A percentile compares a stretch with the other conserved stretches of the same genome.
Evolutionary conservation across 2,329 filamentous ascomycete genomes (phyloP).

Genomic region (Aspergillus sp.): DNA sequence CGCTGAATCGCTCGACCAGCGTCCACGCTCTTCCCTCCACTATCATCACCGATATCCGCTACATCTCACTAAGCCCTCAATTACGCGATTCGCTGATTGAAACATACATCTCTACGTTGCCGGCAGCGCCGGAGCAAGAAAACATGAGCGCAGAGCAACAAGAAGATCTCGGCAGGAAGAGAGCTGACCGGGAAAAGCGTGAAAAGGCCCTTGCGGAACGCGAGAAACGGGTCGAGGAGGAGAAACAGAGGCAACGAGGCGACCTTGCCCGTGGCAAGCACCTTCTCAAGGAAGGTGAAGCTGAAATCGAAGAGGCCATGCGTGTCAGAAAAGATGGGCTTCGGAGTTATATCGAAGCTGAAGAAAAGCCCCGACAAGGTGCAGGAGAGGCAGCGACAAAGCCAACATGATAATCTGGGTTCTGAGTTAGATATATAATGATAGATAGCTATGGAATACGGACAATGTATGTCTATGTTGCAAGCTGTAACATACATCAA

Average conservation of each 20-base stretch:
- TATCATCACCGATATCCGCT: conserved; percentile 41
- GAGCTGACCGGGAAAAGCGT: conserved; percentile 36
- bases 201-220: conserved; percentile 39
- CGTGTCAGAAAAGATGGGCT: conserved; percentile 36
- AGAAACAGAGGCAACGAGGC: conserved; percentile 34
- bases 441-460: neutral
- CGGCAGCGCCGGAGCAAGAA: conserved; percentile 29
- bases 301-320: conserved; percentile 40
- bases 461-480: too few relatives aligned
- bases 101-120: conserved; percentile 38
- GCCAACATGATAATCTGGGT: conserved; percentile 3
- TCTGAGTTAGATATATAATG: neutral
- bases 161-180: conserved; percentile 30
- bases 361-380: conserved; percentile 5
- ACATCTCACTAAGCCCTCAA: conserved; percentile 35
- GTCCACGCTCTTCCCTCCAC: conserved; percentile 32
- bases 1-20: conserved; percentile 35
- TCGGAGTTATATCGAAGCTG: conserved; percentile 33
- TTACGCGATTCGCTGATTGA: conserved; percentile 36
- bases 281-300: conserved; percentile 38
- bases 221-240: conserved; percentile 37
- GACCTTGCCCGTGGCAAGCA: conserved; percentile 36
- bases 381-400: conserved; percentile 5
- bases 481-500: too few relatives aligned
- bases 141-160: conserved; percentile 33